Evolutionary conservation across 768 basidiomycete genomes (phyloP).

Genomic region (Termitomyces sp.): DNA sequence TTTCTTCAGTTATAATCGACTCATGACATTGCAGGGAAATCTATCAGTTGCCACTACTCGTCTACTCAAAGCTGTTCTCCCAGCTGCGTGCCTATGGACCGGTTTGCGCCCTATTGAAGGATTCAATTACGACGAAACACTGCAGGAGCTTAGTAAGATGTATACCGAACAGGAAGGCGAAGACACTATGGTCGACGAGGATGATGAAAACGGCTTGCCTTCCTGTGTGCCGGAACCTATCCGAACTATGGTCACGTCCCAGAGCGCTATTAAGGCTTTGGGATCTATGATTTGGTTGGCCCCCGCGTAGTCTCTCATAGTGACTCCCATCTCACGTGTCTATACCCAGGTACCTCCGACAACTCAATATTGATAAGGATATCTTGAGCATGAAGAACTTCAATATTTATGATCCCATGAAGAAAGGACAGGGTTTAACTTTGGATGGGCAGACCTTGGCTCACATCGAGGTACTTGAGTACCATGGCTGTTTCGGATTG

Average conservation of each 20-base stretch:
- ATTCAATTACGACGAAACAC: slow-evolving; percentile 65
- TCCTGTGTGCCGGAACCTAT: slow-evolving; percentile 66
- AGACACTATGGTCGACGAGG: slow-evolving; percentile 40
- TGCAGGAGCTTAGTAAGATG: slow-evolving; percentile 63
- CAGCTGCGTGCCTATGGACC: slow-evolving; percentile 85
- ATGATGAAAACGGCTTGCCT: slow-evolving; percentile 36
- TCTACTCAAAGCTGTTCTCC: slow-evolving; percentile 76
- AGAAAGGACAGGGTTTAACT: slow-evolving; percentile 77
- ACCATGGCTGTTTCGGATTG: neutral
- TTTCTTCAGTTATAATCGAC: neutral
- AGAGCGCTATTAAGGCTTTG: slow-evolving; percentile 75
- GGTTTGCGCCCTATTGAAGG: slow-evolving; percentile 82
- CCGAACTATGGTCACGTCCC: slow-evolving; percentile 62
- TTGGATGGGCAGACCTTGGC: slow-evolving; percentile 94
- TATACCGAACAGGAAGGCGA: slow-evolving; percentile 49
- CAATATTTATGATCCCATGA: slow-evolving; percentile 96
- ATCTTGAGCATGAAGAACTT: slow-evolving; percentile 96
- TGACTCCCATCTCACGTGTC: slow-evolving; percentile 16
- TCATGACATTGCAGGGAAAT: slow-evolving; percentile 56
- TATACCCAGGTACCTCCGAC: slow-evolving; percentile 69
- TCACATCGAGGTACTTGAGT: slow-evolving; percentile 77
- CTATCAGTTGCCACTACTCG: slow-evolving; percentile 81
- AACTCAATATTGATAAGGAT: slow-evolving; percentile 94
- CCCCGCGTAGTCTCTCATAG: slow-evolving; percentile 1
- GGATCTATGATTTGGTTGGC: slow-evolving; percentile 89